These are phyloP conservation scores for Lactarius vividus DNA, from an alignment of 768 basidiomycete species.

Conservation along the genomic window DNA sequence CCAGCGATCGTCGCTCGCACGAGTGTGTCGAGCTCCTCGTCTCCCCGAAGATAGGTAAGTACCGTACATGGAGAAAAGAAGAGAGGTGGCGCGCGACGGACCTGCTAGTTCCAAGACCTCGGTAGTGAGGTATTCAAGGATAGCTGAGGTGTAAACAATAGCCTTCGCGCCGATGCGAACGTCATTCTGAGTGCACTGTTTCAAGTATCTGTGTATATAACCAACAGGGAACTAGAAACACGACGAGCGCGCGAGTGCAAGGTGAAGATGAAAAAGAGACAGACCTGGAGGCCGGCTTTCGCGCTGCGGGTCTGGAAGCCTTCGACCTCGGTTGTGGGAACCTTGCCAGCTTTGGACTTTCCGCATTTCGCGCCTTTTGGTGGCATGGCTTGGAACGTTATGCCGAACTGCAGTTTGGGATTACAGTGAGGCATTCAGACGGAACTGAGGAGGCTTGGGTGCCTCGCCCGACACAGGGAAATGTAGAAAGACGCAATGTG, in stretches of 20 bases:
- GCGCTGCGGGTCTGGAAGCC: slow-evolving; percentile 27
- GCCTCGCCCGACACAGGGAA: background rate
- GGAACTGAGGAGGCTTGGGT: background rate
- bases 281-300: slow-evolving; percentile 24
- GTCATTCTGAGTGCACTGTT: slow-evolving; percentile 89
- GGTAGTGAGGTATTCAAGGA: slow-evolving; percentile 93
- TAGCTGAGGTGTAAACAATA: slow-evolving; percentile 94
- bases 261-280: background rate
- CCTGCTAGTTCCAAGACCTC: slow-evolving; percentile 96
- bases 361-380: slow-evolving; percentile 20
- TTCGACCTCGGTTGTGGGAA: slow-evolving; percentile 3
- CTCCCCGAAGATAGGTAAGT: too few relatives aligned
- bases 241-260: too few relatives aligned
- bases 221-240: slow-evolving; percentile 82
- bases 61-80: slow-evolving; percentile 55
- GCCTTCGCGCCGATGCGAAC: slow-evolving; percentile 97
- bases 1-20: slow-evolving; percentile 93
- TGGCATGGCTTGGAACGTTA: slow-evolving; percentile 1
- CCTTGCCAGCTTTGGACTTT: slow-evolving; percentile 1
- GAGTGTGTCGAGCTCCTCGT: slow-evolving; percentile 95
- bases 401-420: background rate
- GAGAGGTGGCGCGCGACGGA: slow-evolving; percentile 39
- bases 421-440: background rate
- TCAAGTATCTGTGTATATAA: slow-evolving; percentile 95
- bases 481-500: too few relatives aligned